Percentiles rank a stretch among this genome's conserved stretches.
phyloP scores from a whole-genome alignment of 192 early-diverging fungal genomes.

The Podochytrium sp. region DNA sequence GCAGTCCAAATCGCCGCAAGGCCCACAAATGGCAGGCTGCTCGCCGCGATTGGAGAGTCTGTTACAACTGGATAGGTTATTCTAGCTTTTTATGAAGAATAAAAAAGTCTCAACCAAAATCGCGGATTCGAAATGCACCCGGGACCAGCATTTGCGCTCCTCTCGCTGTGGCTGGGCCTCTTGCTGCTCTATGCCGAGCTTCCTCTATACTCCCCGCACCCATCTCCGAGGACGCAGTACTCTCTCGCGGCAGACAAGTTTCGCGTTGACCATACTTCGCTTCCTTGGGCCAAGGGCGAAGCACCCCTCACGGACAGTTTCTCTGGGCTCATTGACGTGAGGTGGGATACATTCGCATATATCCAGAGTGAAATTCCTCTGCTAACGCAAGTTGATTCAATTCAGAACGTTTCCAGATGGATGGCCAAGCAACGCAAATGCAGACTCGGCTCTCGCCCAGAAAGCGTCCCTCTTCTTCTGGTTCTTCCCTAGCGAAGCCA shows the following conservation, averaged over 20 bases:
- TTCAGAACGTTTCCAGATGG: constrained; percentile 13
- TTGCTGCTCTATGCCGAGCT: neutral
- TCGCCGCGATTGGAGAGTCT: too few relatives aligned
- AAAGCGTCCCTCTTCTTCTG: constrained; percentile 61
- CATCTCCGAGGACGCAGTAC: neutral
- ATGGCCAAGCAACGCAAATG: constrained; percentile 4
- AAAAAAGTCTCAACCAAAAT: too few relatives aligned
- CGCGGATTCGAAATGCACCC: too few relatives aligned
- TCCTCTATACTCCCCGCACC: neutral
- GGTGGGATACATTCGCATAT: neutral
- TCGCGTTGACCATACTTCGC: neutral
- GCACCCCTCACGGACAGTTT: constrained; percentile 16
- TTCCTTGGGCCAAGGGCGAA: constrained; percentile 16
- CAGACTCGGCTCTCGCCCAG: too few relatives aligned
- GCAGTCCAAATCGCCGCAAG: too few relatives aligned
- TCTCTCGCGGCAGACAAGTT: neutral
- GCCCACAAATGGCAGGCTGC: too few relatives aligned
- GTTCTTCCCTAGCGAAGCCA: constrained; percentile 76
- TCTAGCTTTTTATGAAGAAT: too few relatives aligned
- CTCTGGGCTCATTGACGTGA: constrained; percentile 11
- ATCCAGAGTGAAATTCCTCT: neutral
- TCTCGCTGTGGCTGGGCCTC: neutral
- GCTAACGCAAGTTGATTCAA: neutral
- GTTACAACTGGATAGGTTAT: too few relatives aligned
- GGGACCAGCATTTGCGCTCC: neutral